Evolutionary conservation across 2,329 filamentous ascomycete genomes (phyloP).

Genomic region (Ophiosphaerella herpotricha): DNA sequence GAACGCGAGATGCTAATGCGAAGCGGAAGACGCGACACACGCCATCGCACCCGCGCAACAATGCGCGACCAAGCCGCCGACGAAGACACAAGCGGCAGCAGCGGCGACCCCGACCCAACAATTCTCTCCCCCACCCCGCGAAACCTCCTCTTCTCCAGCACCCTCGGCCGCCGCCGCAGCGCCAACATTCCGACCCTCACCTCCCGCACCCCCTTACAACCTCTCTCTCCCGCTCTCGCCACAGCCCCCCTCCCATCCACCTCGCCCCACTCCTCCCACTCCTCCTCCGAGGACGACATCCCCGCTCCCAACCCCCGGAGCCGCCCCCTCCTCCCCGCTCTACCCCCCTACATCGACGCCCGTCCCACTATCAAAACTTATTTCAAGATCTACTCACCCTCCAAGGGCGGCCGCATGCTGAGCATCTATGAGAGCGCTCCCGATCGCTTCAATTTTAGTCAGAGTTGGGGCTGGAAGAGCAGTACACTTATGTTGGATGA

Average conservation of each 20-base stretch:
- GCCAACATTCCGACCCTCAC: constrained; percentile 17
- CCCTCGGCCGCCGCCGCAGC: constrained; percentile 24
- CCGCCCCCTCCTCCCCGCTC: constrained; percentile 41
- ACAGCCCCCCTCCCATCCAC: constrained; percentile 6
- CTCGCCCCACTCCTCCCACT: constrained; percentile 2
- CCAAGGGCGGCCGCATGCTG: constrained; percentile 61
- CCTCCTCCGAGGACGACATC: constrained; percentile 20
- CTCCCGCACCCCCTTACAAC: constrained; percentile 2
- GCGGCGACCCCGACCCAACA: constrained; percentile 50
- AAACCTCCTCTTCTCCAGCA: constrained; percentile 27
- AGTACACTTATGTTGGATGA: constrained; percentile 63
- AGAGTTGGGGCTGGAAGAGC: constrained; percentile 66
- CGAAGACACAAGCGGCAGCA: constrained; percentile 53
- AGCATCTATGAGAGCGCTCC: constrained; percentile 64
- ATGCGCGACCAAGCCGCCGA: constrained; percentile 31
- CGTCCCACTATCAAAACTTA: constrained; percentile 64
- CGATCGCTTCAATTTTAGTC: constrained; percentile 63
- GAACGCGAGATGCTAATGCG: constrained; percentile 59
- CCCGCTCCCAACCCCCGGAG: constrained; percentile 26
- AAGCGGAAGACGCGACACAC: constrained; percentile 41
- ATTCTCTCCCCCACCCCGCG: constrained; percentile 33
- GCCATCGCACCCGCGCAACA: constrained; percentile 29
- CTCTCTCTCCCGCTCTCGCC: too few species aligned
- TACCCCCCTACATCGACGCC: constrained; percentile 60
- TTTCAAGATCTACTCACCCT: constrained; percentile 65